Evolutionary conservation across 108 stramenopile genomes (phyloP).

Genomic region (Aurantiochytrium sp.): DNA sequence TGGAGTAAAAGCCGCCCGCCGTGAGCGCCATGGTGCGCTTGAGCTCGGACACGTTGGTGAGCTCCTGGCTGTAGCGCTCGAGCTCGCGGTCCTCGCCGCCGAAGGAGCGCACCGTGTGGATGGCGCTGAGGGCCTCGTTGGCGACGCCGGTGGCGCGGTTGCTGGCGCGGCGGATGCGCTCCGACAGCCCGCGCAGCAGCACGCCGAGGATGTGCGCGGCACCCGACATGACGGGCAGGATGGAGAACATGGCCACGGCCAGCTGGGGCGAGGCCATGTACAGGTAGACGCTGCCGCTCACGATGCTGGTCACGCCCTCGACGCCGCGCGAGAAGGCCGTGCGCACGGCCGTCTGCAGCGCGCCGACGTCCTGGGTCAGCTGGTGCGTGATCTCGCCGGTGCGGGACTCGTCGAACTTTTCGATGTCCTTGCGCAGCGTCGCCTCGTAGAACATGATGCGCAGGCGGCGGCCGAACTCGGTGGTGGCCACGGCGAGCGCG

Average conservation of each 20-base stretch:
- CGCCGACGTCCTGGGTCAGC: conserved; percentile 7
- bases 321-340: conserved; percentile 16
- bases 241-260: neutral
- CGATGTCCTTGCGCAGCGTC: conserved; percentile 20
- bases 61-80: neutral
- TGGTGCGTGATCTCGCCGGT: conserved; percentile 9
- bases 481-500: neutral
- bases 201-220: neutral
- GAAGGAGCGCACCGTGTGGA: conserved; percentile 26
- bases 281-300: neutral
- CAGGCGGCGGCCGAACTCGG: conserved; percentile 2
- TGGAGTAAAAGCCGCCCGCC: neutral
- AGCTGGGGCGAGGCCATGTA: conserved; percentile 28
- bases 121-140: neutral
- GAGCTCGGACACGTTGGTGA: neutral
- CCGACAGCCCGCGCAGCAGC: neutral
- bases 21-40: neutral
- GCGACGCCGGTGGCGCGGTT: neutral
- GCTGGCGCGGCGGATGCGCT: neutral
- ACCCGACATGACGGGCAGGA: conserved; percentile 20
- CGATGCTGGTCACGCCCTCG: neutral
- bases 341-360: conserved; percentile 1
- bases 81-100: neutral
- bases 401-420: neutral
- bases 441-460: neutral